Conservation (phyloP, 139 green algal species). For the Axilococcus clingmanii region DNA sequence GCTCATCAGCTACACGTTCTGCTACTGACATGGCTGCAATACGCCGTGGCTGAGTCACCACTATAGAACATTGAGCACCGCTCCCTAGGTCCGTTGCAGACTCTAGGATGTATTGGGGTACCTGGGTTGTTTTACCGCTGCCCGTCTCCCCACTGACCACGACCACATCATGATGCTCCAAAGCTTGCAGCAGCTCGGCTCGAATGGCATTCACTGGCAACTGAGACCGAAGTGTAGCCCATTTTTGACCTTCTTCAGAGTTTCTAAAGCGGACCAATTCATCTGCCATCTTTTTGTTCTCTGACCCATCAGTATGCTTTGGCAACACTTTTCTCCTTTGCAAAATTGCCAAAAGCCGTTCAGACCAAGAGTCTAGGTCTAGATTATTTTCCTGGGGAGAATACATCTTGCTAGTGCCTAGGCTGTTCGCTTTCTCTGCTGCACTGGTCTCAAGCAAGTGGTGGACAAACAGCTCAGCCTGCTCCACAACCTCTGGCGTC, state of each 20-base stretch:
- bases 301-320: too few relatives aligned
- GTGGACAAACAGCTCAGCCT: conserved; percentile 11
- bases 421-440: too few relatives aligned
- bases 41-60: conserved; percentile 85
- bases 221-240: conserved; percentile 1
- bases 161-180: conserved; percentile 38
- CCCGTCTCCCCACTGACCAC: conserved; percentile 74
- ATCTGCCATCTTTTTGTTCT: neutral
- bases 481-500: neutral
- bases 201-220: conserved; percentile 25
- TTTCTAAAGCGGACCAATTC: neutral
- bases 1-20: conserved; percentile 73
- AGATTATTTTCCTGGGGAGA: too few relatives aligned
- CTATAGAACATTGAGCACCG: conserved; percentile 42
- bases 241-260: conserved; percentile 9
- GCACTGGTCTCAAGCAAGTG: too few relatives aligned
- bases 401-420: too few relatives aligned
- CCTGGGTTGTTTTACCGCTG: conserved; percentile 82
- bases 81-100: conserved; percentile 23
- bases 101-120: conserved; percentile 81
- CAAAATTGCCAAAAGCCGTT: too few relatives aligned
- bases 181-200: conserved; percentile 23
- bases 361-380: too few relatives aligned
- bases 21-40: conserved; percentile 84
- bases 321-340: too few relatives aligned